A percentile compares a stretch with the other conserved stretches of the same genome.
These are phyloP conservation scores for Alloascoidea africana DNA, from an alignment of 805 yeast genomes.

Conservation along the genomic window DNA sequence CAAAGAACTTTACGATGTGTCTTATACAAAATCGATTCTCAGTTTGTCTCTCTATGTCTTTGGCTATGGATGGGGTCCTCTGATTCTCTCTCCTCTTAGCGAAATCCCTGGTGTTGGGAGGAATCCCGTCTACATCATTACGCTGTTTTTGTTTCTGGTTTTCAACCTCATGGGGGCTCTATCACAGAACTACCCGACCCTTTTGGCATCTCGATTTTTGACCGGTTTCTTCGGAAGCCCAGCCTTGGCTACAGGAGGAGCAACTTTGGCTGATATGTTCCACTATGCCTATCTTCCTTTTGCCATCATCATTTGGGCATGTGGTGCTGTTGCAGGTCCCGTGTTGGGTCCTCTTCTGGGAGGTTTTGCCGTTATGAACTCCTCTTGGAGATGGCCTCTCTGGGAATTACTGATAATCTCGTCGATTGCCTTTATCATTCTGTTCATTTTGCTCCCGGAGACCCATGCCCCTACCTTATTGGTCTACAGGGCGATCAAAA, in stretches of 20 bases:
- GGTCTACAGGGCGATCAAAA: constrained; percentile 1
- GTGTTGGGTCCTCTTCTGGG: constrained; percentile 42
- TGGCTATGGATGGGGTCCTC: constrained; percentile 43
- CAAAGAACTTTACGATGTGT: constrained; percentile 24
- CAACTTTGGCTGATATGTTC: constrained; percentile 34
- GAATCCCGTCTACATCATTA: constrained; percentile 29
- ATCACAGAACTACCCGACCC: constrained; percentile 40
- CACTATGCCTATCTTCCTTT: constrained; percentile 25
- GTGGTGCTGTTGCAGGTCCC: constrained; percentile 38
- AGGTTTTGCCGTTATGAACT: constrained; percentile 28
- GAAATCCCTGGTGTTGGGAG: constrained; percentile 39
- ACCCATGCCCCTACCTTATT: background rate
- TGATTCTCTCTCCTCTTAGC: constrained; percentile 36
- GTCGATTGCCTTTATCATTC: constrained; percentile 16
- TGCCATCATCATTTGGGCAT: constrained; percentile 35
- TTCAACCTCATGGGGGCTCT: constrained; percentile 17
- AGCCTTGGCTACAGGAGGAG: constrained; percentile 75
- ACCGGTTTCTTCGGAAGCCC: constrained; percentile 72
- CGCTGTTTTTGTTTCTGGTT: constrained; percentile 29
- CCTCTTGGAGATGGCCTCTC: constrained; percentile 39
- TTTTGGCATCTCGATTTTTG: constrained; percentile 57
- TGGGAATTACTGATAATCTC: constrained; percentile 43
- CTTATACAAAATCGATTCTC: constrained; percentile 28
- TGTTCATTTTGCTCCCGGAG: constrained; percentile 3
- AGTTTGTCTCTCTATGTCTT: constrained; percentile 35